Conservation (phyloP, 768 basidiomycete genomes). For the Tricholoma furcatifolium region DNA sequence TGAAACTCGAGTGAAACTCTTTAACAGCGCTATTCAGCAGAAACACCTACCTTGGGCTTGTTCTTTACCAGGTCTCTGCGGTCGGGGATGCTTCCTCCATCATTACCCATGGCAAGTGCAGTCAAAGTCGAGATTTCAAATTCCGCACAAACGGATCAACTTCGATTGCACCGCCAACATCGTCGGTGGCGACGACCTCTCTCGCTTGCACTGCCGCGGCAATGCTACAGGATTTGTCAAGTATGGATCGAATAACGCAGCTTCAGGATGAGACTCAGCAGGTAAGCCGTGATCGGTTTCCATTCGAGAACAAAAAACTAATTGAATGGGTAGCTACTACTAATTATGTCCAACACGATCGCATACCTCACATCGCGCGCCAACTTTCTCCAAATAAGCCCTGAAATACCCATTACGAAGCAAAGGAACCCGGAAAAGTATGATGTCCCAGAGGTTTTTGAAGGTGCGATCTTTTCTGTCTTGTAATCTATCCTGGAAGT, state of each 20-base stretch:
- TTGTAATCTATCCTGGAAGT: neutral
- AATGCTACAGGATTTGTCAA: conserved; percentile 63
- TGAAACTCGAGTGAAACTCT: conserved; percentile 18
- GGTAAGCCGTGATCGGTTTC: conserved; percentile 33
- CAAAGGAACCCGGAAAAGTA: conserved; percentile 69
- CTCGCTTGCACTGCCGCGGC: neutral
- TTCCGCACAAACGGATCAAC: neutral
- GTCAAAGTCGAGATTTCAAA: neutral
- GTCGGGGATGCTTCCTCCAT: conserved; percentile 87
- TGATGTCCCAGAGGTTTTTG: conserved; percentile 71
- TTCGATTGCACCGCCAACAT: conserved; percentile 3
- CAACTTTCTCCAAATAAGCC: conserved; percentile 76
- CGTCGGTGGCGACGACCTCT: neutral
- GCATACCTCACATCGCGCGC: conserved; percentile 76
- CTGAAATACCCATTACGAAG: conserved; percentile 83
- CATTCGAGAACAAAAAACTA: neutral
- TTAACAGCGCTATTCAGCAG: neutral
- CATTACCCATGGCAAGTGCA: conserved; percentile 69
- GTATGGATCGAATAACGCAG: conserved; percentile 96
- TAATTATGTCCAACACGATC: conserved; percentile 84
- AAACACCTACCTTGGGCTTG: conserved; percentile 59
- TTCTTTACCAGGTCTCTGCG: conserved; percentile 74
- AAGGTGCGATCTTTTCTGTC: conserved; percentile 45
- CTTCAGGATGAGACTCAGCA: conserved; percentile 94
- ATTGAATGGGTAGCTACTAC: conserved; percentile 57